Conservation (phyloP, 352 stramenopile genomes). For the Globisporangium heterothallicum region DNA sequence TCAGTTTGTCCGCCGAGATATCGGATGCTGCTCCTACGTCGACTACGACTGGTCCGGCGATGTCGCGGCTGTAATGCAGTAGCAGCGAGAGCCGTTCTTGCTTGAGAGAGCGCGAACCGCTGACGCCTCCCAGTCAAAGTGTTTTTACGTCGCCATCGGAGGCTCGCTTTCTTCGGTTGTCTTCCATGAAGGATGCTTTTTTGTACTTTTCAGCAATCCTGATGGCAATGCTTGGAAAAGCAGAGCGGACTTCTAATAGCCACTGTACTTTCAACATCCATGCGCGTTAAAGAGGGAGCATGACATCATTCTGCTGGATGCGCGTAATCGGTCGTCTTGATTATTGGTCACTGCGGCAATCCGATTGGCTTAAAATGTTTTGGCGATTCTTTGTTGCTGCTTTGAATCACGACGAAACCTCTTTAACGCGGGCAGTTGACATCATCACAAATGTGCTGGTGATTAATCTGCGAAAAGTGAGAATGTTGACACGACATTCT, state of each 20-base stretch:
- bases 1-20: not conserved
- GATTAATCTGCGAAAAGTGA: no score
- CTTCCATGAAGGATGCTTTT: not conserved
- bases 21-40: not conserved
- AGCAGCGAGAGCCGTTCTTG: no score
- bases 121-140: not conserved
- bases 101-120: not conserved
- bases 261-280: no score
- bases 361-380: not conserved
- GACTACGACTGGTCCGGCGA: not conserved
- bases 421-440: no score
- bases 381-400: no score
- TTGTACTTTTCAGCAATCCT: no score
- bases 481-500: no score
- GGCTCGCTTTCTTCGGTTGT: no score
- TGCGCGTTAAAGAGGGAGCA: not conserved
- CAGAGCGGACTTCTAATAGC: not conserved
- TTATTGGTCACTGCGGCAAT: not conserved
- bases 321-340: not conserved
- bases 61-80: not conserved
- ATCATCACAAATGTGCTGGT: no score
- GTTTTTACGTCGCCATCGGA: no score
- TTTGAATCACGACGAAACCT: no score
- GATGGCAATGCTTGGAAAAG: no score
- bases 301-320: not conserved